Conservation (phyloP, 805 yeast species). For the Suhomyces canberraensis region DNA sequence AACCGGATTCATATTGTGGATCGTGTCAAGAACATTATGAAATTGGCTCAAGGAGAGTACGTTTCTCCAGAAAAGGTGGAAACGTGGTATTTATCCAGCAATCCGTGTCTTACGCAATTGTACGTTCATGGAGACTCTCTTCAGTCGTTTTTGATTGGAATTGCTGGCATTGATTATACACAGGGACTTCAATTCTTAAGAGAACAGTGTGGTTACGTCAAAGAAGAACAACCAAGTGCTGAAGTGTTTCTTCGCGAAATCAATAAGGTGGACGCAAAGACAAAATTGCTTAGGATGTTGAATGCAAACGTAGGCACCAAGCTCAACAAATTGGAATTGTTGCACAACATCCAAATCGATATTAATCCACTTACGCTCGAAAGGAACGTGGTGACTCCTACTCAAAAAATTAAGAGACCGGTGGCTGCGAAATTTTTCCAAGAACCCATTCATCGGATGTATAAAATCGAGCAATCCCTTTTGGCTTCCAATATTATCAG, state of each 20-base stretch:
- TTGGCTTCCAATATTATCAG: too few relatives aligned
- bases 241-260: slow-evolving; percentile 20
- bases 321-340: slow-evolving; percentile 30
- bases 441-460: slow-evolving; percentile 9
- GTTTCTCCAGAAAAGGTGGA: slow-evolving; percentile 42
- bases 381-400: slow-evolving; percentile 17
- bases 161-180: slow-evolving; percentile 25
- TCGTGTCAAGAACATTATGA: slow-evolving; percentile 43
- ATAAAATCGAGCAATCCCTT: slow-evolving; percentile 10
- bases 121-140: slow-evolving; percentile 34
- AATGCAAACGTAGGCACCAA: slow-evolving; percentile 20
- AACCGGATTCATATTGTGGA: slow-evolving; percentile 49
- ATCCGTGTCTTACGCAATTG: slow-evolving; percentile 27
- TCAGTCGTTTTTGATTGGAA: slow-evolving; percentile 26
- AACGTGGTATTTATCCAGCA: slow-evolving; percentile 27
- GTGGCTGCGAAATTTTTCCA: slow-evolving; percentile 25
- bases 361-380: slow-evolving; percentile 27
- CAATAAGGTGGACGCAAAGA: slow-evolving; percentile 21
- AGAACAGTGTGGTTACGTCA: slow-evolving; percentile 14
- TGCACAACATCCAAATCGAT: slow-evolving; percentile 29
- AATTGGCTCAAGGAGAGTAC: slow-evolving; percentile 45
- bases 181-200: slow-evolving; percentile 19
- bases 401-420: slow-evolving; percentile 14
- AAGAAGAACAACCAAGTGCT: slow-evolving; percentile 1
- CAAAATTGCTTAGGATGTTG: slow-evolving; percentile 18